These are phyloP conservation scores for Penicillium nordicum DNA, from an alignment of 2,329 filamentous ascomycete species.

Conservation along the genomic window DNA sequence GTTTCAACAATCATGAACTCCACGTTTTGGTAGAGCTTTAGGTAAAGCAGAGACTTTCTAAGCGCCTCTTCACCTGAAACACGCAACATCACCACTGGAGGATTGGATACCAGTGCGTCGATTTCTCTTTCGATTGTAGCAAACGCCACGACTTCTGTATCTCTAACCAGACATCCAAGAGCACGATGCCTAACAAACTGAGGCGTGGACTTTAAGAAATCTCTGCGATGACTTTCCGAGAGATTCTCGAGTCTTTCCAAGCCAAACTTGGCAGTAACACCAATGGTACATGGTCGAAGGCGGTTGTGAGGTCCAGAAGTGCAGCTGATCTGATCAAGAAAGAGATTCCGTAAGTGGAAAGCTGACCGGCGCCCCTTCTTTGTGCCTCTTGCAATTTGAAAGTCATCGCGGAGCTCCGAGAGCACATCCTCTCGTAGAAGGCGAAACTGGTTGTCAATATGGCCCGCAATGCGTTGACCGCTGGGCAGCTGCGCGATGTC, in stretches of 20 bases:
- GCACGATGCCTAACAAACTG: conserved; percentile 58
- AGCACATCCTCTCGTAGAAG: conserved; percentile 70
- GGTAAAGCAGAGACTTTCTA: conserved; percentile 45
- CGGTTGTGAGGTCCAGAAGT: conserved; percentile 27
- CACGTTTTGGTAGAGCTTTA: conserved; percentile 39
- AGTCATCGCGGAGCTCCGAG: conserved; percentile 60
- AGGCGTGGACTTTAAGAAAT: conserved; percentile 48
- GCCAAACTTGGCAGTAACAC: conserved; percentile 43
- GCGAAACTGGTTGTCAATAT: conserved; percentile 70
- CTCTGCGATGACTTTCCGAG: conserved; percentile 35
- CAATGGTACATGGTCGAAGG: conserved; percentile 38
- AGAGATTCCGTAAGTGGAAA: conserved; percentile 43
- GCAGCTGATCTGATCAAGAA: conserved; percentile 28
- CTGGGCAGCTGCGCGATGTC: conserved; percentile 45
- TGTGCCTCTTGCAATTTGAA: conserved; percentile 50
- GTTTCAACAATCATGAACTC: conserved; percentile 61
- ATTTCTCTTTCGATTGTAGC: conserved; percentile 55
- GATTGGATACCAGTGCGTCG: conserved; percentile 39
- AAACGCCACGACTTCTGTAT: conserved; percentile 57
- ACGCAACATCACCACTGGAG: conserved; percentile 52
- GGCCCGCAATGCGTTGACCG: conserved; percentile 43
- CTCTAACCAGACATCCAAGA: conserved; percentile 59
- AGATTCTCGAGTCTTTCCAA: conserved; percentile 44
- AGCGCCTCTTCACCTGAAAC: conserved; percentile 50
- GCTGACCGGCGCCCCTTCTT: conserved; percentile 46